Evolutionary conservation across 495 filamentous ascomycete genomes (phyloP).

Genomic region (Penicillium paradoxum): DNA sequence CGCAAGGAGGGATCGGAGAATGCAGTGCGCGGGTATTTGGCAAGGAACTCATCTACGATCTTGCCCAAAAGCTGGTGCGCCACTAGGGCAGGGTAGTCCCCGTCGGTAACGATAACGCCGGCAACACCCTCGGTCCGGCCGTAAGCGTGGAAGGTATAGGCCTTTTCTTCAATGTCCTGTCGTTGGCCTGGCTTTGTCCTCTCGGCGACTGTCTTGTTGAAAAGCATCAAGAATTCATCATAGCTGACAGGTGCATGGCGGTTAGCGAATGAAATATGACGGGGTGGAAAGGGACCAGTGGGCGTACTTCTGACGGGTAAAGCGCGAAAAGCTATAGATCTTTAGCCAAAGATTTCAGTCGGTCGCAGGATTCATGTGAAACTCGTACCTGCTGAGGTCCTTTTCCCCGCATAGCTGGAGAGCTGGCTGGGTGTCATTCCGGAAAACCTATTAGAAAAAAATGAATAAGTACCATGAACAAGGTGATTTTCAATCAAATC

Average conservation of each 20-base stretch:
- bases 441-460: slow-evolving; percentile 62
- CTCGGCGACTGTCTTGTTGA: slow-evolving; percentile 65
- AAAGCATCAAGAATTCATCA: slow-evolving; percentile 52
- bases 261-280: background rate
- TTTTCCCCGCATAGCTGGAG: slow-evolving; percentile 75
- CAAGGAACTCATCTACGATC: slow-evolving; percentile 87
- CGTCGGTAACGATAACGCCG: slow-evolving; percentile 83
- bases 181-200: slow-evolving; percentile 79
- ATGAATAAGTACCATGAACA: background rate
- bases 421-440: slow-evolving; percentile 72
- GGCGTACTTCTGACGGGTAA: slow-evolving; percentile 63
- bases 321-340: slow-evolving; percentile 59
- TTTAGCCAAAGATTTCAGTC: slow-evolving; percentile 7
- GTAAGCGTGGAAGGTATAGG: slow-evolving; percentile 74
- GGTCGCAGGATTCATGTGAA: background rate
- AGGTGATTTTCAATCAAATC: slow-evolving; percentile 1
- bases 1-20: slow-evolving; percentile 50
- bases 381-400: slow-evolving; percentile 57
- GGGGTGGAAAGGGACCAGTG: background rate
- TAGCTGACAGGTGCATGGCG: slow-evolving; percentile 29
- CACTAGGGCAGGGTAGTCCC: slow-evolving; percentile 82
- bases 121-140: slow-evolving; percentile 80
- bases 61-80: slow-evolving; percentile 94
- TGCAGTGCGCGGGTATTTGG: slow-evolving; percentile 64
- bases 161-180: slow-evolving; percentile 88